A percentile compares a stretch with the other conserved stretches of the same genome.
Evolutionary conservation across 1,139 yeast species (phyloP).

Genomic region (Debaryomyces coudertii): DNA sequence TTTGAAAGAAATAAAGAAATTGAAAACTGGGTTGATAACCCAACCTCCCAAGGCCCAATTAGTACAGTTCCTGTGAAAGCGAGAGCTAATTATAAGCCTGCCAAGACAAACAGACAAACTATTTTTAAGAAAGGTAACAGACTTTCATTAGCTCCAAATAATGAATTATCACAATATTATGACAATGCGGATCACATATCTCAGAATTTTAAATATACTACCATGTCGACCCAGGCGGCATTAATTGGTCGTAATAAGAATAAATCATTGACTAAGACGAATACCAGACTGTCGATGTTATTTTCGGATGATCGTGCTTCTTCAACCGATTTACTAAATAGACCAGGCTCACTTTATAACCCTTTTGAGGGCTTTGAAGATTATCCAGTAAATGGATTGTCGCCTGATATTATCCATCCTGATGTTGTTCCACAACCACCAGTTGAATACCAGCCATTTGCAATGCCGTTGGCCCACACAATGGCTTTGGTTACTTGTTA

Average conservation of each 20-base stretch:
- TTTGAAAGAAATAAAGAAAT: conserved; percentile 59
- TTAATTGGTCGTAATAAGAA: conserved; percentile 31
- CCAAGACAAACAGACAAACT: conserved; percentile 47
- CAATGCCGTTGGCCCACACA: conserved; percentile 83
- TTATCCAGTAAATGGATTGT: conserved; percentile 51
- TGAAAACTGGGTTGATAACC: conserved; percentile 73
- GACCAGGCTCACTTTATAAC: conserved; percentile 38
- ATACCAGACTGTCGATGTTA: conserved; percentile 26
- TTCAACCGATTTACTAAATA: conserved; percentile 40
- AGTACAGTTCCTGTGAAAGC: conserved; percentile 54
- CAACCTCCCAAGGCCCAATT: conserved; percentile 47
- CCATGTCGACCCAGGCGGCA: conserved; percentile 62
- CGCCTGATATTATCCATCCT: conserved; percentile 72
- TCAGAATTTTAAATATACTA: conserved; percentile 53
- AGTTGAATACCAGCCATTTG: conserved; percentile 82
- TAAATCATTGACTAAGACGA: conserved; percentile 18
- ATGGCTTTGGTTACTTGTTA: conserved; percentile 89
- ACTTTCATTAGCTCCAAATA: conserved; percentile 43
- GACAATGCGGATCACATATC: conserved; percentile 38
- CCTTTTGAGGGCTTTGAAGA: conserved; percentile 50
- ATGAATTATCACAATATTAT: conserved; percentile 44
- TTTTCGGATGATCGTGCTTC: conserved; percentile 39
- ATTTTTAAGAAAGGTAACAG: conserved; percentile 45
- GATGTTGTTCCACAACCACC: conserved; percentile 88
- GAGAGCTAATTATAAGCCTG: conserved; percentile 51